Base-by-base conservation (phyloP, 139 green algal species). In the Gonium pectorale region DNA sequence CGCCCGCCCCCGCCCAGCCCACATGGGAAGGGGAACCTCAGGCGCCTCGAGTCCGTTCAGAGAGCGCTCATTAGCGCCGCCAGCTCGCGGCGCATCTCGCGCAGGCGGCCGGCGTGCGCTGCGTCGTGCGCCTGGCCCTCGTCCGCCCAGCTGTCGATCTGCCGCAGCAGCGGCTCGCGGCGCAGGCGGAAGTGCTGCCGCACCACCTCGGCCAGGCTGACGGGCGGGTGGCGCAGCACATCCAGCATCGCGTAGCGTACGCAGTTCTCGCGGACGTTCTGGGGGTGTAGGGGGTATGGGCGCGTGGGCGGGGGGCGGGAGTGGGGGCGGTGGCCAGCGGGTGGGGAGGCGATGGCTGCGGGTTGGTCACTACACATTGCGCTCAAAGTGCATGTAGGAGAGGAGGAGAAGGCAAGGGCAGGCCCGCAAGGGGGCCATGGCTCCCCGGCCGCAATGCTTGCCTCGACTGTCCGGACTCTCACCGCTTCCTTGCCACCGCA, bases 221-320 rank as follows among this genome's bases (percentile, higher is more conserved):
- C 56, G 6, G 89, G 91, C 17, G 93, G 95, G 59, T 94, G 85
- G 59, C 82, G 69, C 71, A 98, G 88, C 84, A 93, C 64, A 56
- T 96, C 95, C 19, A 96, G 88, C 91, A 98, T 98, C 22, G 94
- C 95, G 72, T 92, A 95, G 27, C 90, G 90, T 5, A 97, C 80
- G 37, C 86, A 95, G 70, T 81, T 85, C 70, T 94, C 90, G 5
- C 86, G 75, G 35, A 94, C 91, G 43, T 80, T 67, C 80, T 93
- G 87, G n/a, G 67, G 22, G 46, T n/a, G n/a, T n/a, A n/a, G n/a
- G n/a, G n/a, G n/a, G n/a, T n/a, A n/a, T 27, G 35, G 24, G 31
- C 0, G 0, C 13, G 81, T 63, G 7, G 85, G 54, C 31, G 11
- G 38, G 33, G 54, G 17, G 13, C 68, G 64, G 51, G 75, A 72